phyloP scores from a whole-genome alignment of 257 asterid species.

The Nicotiana attenuata region DNA sequence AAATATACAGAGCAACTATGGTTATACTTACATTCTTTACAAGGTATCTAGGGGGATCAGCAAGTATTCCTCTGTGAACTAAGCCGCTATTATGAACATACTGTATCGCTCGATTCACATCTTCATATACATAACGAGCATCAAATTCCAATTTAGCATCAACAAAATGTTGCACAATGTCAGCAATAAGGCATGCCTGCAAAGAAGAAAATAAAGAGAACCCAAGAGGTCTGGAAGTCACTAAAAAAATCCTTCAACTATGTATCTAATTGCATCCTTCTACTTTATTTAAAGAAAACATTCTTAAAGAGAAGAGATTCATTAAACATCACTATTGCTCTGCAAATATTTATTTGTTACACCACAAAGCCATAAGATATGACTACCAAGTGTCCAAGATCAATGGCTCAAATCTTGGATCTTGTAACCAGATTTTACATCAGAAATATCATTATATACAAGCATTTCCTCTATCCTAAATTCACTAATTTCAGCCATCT shows the following conservation, averaged over 20 bases:
- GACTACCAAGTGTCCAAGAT: not conserved
- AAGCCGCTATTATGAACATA: conserved; percentile 88
- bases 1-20: not conserved
- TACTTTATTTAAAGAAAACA: not conserved
- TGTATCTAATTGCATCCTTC: not conserved
- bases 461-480: not conserved
- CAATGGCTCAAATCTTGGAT: not conserved
- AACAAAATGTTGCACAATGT: conserved; percentile 91
- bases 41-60: conserved; percentile 79
- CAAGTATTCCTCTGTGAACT: conserved; percentile 78
- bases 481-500: too few relatives aligned
- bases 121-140: conserved; percentile 82
- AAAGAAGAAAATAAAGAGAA: conserved; percentile 2
- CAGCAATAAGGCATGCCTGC: conserved; percentile 98
- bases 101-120: conserved; percentile 84
- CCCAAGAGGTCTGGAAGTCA: not conserved
- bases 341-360: not conserved
- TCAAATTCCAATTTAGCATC: conserved; percentile 95
- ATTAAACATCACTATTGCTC: not conserved
- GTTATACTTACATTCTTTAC: conserved; percentile 65
- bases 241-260: not conserved
- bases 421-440: not conserved
- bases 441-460: not conserved
- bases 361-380: not conserved
- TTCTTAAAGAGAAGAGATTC: not conserved